phyloP scores from a whole-genome alignment of 2,329 filamentous ascomycete species.

The Aspergillus latus region DNA sequence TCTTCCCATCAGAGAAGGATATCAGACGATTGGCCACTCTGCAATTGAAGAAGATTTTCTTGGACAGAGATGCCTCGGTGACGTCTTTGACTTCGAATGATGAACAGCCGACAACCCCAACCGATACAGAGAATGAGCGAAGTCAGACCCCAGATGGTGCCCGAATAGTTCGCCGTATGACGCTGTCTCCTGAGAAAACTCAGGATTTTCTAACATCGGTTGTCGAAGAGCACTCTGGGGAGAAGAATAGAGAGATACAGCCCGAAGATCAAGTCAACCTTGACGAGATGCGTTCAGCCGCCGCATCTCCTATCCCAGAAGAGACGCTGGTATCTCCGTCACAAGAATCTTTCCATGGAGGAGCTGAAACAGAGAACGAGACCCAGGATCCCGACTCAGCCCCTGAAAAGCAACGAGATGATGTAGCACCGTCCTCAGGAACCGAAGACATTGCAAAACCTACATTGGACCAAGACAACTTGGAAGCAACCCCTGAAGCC shows the following conservation, averaged over 20 bases:
- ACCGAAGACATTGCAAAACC: slow-evolving; percentile 9
- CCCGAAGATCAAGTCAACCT: slow-evolving; percentile 17
- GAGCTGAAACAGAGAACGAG: slow-evolving; percentile 48
- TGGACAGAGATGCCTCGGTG: slow-evolving; percentile 78
- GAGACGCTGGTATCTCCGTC: slow-evolving; percentile 22
- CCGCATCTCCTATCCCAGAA: slow-evolving; percentile 22
- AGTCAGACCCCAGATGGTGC: slow-evolving; percentile 33
- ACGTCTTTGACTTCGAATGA: slow-evolving; percentile 71
- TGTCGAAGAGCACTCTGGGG: slow-evolving; percentile 60
- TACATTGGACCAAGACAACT: slow-evolving; percentile 8
- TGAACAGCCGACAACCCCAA: slow-evolving; percentile 54
- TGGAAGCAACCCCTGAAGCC: slow-evolving; percentile 12
- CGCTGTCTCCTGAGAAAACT: slow-evolving; percentile 61
- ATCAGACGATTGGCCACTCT: slow-evolving; percentile 87
- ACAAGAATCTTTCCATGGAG: slow-evolving; percentile 25
- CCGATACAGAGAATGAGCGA: slow-evolving; percentile 34
- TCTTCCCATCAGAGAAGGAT: slow-evolving; percentile 92
- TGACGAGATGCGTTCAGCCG: slow-evolving; percentile 24
- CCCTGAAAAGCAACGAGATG: slow-evolving; percentile 37
- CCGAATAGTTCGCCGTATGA: slow-evolving; percentile 41
- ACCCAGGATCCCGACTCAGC: slow-evolving; percentile 64
- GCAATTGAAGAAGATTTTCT: slow-evolving; percentile 91
- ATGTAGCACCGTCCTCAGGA: slow-evolving; percentile 18
- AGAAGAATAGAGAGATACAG: slow-evolving; percentile 33
- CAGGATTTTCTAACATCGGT: slow-evolving; percentile 65